Conservation (phyloP, 2,329 filamentous ascomycete genomes). For the Metarhizium album region DNA sequence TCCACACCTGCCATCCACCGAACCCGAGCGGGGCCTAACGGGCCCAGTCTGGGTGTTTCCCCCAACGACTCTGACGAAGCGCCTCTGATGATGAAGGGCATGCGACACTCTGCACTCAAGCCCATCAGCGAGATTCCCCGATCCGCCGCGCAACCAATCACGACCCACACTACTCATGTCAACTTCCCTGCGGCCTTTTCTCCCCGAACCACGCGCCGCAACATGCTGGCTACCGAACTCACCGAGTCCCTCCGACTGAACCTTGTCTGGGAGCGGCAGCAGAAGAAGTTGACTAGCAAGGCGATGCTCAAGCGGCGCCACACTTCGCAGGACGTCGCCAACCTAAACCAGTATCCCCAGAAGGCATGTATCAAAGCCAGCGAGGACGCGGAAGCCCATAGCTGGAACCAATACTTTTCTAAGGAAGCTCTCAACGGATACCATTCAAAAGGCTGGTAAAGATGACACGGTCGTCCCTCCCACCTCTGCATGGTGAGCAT, state of each 20-base stretch:
- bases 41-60: slow-evolving; percentile 34
- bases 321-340: slow-evolving; percentile 82
- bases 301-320: slow-evolving; percentile 83
- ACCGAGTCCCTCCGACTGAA: slow-evolving; percentile 88
- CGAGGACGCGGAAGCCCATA: slow-evolving; percentile 55
- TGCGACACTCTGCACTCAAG: slow-evolving; percentile 36
- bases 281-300: slow-evolving; percentile 82
- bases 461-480: slow-evolving; percentile 4
- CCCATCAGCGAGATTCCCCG: slow-evolving; percentile 54
- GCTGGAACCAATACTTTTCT: slow-evolving; percentile 80
- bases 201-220: slow-evolving; percentile 79
- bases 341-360: slow-evolving; percentile 73
- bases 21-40: slow-evolving; percentile 39
- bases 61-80: slow-evolving; percentile 52
- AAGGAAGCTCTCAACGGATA: slow-evolving; percentile 53
- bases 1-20: slow-evolving; percentile 59
- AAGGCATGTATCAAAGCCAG: slow-evolving; percentile 48
- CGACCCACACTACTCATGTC: slow-evolving; percentile 54
- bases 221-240: slow-evolving; percentile 92
- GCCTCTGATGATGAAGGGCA: slow-evolving; percentile 53
- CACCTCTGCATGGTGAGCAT: not conserved
- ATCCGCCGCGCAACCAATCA: slow-evolving; percentile 65
- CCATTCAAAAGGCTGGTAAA: slow-evolving; percentile 33
- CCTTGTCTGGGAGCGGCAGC: slow-evolving; percentile 88
- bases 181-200: slow-evolving; percentile 68